These are phyloP conservation scores for Lenwebbia sp. DNA, from an alignment of 345 rosid species.

Conservation along the genomic window DNA sequence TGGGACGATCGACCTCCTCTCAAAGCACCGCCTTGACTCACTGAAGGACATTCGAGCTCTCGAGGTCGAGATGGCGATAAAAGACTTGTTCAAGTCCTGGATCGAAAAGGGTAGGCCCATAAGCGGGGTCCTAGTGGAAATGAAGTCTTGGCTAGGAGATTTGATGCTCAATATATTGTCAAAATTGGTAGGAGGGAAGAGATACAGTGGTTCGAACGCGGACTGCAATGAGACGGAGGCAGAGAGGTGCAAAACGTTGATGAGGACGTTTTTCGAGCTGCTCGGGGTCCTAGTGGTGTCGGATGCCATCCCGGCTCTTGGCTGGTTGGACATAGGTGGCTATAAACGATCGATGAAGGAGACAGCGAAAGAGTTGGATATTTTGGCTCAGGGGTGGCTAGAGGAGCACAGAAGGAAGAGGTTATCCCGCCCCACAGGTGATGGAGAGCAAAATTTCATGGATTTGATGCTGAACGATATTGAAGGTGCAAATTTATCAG, in stretches of 20 bases:
- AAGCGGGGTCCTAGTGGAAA: slow-evolving; percentile 7
- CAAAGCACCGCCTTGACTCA: slow-evolving; percentile 16
- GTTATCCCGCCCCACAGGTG: not conserved
- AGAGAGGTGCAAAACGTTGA: not conserved
- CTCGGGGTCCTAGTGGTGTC: slow-evolving; percentile 19
- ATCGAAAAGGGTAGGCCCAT: not conserved
- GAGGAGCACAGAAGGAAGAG: slow-evolving; percentile 31
- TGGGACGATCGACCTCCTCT: slow-evolving; percentile 14
- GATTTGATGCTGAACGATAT: slow-evolving; percentile 18
- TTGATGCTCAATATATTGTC: slow-evolving; percentile 9
- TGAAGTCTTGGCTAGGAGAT: slow-evolving; percentile 29
- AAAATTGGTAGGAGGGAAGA: slow-evolving; percentile 22
- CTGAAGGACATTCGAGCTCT: slow-evolving; percentile 8
- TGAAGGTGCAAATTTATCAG: slow-evolving; percentile 1
- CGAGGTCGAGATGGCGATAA: slow-evolving; percentile 9
- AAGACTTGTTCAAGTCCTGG: slow-evolving; percentile 3
- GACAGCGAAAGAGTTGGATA: slow-evolving; percentile 25
- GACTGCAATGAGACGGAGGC: slow-evolving; percentile 3
- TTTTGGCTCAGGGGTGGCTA: slow-evolving; percentile 16
- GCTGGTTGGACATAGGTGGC: slow-evolving; percentile 31
- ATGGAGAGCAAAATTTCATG: slow-evolving; percentile 26
- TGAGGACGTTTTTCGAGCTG: slow-evolving; percentile 7
- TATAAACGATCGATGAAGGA: slow-evolving; percentile 18
- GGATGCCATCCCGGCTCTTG: slow-evolving; percentile 27
- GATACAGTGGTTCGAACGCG: slow-evolving; percentile 1